Percentiles rank a stretch among this genome's conserved stretches.
Conservation (phyloP, 805 yeast species). For the Cyberlindnera maritima region DNA sequence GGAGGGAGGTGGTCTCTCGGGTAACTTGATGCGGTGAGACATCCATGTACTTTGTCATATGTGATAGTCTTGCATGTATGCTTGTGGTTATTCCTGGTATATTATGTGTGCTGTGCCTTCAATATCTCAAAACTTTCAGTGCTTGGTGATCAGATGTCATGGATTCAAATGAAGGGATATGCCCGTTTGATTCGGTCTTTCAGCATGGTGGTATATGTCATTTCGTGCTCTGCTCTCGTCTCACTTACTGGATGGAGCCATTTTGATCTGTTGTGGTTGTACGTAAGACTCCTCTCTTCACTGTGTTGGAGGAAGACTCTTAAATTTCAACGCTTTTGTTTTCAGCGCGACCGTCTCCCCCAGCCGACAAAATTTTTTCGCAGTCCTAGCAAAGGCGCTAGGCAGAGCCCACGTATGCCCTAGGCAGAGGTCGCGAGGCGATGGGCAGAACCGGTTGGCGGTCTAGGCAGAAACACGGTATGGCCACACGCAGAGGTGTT, state of each 20-base stretch:
- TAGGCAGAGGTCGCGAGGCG: background rate
- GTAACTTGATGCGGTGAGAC: too few relatives aligned
- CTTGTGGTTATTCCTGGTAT: too few relatives aligned
- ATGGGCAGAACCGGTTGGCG: conserved; percentile 6
- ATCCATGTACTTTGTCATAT: too few relatives aligned
- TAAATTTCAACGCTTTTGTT: conserved; percentile 20
- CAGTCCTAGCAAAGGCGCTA: conserved; percentile 10
- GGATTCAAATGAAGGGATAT: background rate
- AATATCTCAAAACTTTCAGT: background rate
- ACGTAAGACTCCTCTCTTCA: conserved; percentile 3
- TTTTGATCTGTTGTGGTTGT: conserved; percentile 27
- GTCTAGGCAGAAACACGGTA: conserved; percentile 6
- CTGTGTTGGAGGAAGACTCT: conserved; percentile 11
- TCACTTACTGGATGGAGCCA: conserved; percentile 49
- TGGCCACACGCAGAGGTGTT: conserved; percentile 12
- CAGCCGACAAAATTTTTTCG: conserved; percentile 15
- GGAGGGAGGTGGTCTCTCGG: too few relatives aligned
- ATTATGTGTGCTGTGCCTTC: background rate
- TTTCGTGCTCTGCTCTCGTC: background rate
- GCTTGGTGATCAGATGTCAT: background rate
- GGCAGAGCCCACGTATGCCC: background rate
- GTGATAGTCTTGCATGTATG: too few relatives aligned
- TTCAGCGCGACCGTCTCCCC: conserved; percentile 5
- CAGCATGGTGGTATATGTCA: conserved; percentile 2
- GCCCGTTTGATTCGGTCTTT: conserved; percentile 2